Evolutionary conservation across 768 basidiomycete species (phyloP).

Genomic region (Lentinula lateritia): DNA sequence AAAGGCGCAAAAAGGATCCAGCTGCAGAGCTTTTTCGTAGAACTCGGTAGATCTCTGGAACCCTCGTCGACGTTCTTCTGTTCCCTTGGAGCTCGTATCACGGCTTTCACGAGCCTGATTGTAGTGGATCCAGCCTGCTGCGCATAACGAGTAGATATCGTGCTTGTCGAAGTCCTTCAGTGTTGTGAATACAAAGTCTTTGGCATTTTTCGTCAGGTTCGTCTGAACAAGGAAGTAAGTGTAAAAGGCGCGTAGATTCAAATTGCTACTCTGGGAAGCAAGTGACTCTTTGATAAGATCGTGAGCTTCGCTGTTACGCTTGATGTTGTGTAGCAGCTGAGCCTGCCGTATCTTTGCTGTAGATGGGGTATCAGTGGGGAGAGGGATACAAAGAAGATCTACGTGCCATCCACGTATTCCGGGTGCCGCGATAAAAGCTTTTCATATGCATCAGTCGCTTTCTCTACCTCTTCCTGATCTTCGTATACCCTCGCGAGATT

Average conservation of each 20-base stretch:
- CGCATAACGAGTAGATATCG: constrained; percentile 89
- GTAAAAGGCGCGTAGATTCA: constrained; percentile 90
- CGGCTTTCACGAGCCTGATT: constrained; percentile 80
- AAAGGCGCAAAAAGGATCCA: constrained; percentile 83
- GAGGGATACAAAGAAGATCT: neutral
- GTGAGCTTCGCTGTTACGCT: constrained; percentile 77
- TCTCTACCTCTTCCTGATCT: constrained; percentile 63
- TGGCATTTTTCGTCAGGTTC: constrained; percentile 63
- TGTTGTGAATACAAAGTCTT: constrained; percentile 86
- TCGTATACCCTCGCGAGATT: constrained; percentile 93
- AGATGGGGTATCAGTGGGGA: neutral
- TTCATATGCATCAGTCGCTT: constrained; percentile 83
- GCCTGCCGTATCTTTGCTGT: constrained; percentile 92
- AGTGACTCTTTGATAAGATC: constrained; percentile 87
- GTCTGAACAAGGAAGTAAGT: constrained; percentile 88
- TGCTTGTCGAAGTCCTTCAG: constrained; percentile 82
- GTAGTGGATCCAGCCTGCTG: constrained; percentile 83
- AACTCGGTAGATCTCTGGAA: constrained; percentile 86
- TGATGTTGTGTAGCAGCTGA: constrained; percentile 64
- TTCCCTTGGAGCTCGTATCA: constrained; percentile 49
- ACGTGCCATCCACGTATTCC: constrained; percentile 90
- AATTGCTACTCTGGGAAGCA: constrained; percentile 66
- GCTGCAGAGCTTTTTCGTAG: constrained; percentile 83
- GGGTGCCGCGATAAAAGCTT: constrained; percentile 87
- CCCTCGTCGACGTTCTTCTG: constrained; percentile 68